Evolutionary conservation across 2,329 filamentous ascomycete species (phyloP).

Genomic region (Tolypocladium nubicola): DNA sequence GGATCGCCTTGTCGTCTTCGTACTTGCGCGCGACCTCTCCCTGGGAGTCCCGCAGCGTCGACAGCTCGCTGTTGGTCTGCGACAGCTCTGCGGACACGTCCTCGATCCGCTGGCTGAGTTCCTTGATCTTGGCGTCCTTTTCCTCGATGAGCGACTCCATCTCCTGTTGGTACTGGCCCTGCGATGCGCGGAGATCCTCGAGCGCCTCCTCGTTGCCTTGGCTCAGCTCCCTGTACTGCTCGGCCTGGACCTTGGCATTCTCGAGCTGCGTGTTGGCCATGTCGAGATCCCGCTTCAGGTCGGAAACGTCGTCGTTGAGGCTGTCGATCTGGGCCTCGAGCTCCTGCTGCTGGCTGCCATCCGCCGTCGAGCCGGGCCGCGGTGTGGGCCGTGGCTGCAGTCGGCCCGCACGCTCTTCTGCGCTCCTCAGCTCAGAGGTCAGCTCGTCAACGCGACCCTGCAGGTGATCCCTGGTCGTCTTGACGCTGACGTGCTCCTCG

Average conservation of each 20-base stretch:
- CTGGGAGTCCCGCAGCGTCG: slow-evolving; percentile 68
- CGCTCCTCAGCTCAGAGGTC: slow-evolving; percentile 75
- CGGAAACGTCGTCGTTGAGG: slow-evolving; percentile 70
- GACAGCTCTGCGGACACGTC: slow-evolving; percentile 76
- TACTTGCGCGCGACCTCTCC: slow-evolving; percentile 60
- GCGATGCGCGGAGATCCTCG: slow-evolving; percentile 64
- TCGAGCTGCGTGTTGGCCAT: slow-evolving; percentile 71
- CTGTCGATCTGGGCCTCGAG: slow-evolving; percentile 62
- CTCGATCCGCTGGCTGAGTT: slow-evolving; percentile 73
- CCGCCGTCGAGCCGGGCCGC: slow-evolving; percentile 35
- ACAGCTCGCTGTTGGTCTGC: slow-evolving; percentile 73
- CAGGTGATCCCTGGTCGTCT: slow-evolving; percentile 81
- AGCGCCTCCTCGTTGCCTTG: slow-evolving; percentile 82
- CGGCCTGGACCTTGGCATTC: slow-evolving; percentile 67
- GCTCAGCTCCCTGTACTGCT: slow-evolving; percentile 82
- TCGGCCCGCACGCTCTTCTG: slow-evolving; percentile 76
- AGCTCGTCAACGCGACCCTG: slow-evolving; percentile 84
- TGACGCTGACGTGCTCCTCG: slow-evolving; percentile 76
- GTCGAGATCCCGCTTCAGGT: slow-evolving; percentile 80
- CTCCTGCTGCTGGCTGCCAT: slow-evolving; percentile 34
- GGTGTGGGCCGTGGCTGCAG: slow-evolving; percentile 71
- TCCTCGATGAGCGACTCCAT: slow-evolving; percentile 65
- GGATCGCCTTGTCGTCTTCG: slow-evolving; percentile 70
- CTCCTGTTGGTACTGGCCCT: slow-evolving; percentile 82
- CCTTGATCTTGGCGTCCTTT: slow-evolving; percentile 69